phyloP scores from a whole-genome alignment of 768 basidiomycete species.

The Phlegmacium glaucopus region DNA sequence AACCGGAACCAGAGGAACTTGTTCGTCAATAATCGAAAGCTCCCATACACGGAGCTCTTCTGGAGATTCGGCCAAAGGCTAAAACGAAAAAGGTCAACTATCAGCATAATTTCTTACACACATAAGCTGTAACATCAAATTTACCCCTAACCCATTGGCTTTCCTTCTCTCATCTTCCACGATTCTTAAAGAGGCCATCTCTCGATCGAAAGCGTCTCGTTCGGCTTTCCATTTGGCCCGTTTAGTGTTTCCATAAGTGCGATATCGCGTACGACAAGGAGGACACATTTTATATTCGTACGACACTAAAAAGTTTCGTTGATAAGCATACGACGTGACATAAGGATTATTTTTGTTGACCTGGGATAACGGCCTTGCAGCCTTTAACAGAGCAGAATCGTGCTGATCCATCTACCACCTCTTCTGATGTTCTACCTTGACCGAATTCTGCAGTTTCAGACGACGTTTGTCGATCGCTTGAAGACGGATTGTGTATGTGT shows the following conservation, averaged over 20 bases:
- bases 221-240: conserved; percentile 51
- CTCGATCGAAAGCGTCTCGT: conserved; percentile 38
- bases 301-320: conserved; percentile 12
- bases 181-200: conserved; percentile 32
- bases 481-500: not conserved
- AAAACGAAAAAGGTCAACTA: not conserved
- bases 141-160: conserved; percentile 33
- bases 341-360: conserved; percentile 26
- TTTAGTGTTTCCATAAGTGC: conserved; percentile 51
- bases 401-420: conserved; percentile 5
- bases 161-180: conserved; percentile 36
- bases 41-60: conserved; percentile 36
- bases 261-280: conserved; percentile 46
- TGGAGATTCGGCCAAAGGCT: conserved; percentile 33
- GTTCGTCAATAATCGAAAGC: conserved; percentile 29
- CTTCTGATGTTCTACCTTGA: not conserved
- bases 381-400: conserved; percentile 54
- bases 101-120: not conserved
- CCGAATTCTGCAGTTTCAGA: not conserved
- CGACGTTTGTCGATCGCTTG: not conserved
- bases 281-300: conserved; percentile 44
- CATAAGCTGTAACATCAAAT: conserved; percentile 11
- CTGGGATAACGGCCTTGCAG: conserved; percentile 44
- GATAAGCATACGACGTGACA: conserved; percentile 11
- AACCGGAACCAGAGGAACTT: conserved; percentile 11